A percentile compares a stretch with the other conserved stretches of the same genome.
Evolutionary conservation across 495 filamentous ascomycete genomes (phyloP).

Genomic region (Monascus purpureus): DNA sequence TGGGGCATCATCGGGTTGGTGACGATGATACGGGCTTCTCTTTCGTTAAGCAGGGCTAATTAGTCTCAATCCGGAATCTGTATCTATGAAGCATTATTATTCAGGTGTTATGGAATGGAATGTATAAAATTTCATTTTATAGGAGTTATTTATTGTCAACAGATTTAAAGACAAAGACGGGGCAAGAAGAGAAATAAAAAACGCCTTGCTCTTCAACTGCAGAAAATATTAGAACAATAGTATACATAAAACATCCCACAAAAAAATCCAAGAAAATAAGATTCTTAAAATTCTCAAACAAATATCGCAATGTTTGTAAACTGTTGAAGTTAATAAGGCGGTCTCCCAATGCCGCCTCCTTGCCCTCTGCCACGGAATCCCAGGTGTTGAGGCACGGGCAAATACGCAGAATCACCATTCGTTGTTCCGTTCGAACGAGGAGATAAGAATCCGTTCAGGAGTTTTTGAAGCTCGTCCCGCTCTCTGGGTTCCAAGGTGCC

Average conservation of each 20-base stretch:
- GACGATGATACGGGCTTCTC: no score
- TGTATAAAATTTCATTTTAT: no score
- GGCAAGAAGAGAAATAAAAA: background rate
- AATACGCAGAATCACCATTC: background rate
- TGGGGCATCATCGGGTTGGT: background rate
- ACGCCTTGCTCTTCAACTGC: no score
- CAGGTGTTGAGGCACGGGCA: slow-evolving; percentile 6
- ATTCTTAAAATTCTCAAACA: no score
- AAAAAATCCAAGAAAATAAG: slow-evolving; percentile 1
- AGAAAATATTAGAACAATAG: no score
- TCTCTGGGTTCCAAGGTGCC: slow-evolving; percentile 6
- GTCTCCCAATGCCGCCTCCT: slow-evolving; percentile 26
- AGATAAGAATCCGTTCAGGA: slow-evolving; percentile 26
- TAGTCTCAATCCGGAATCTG: no score
- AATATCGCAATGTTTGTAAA: no score
- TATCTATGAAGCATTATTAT: no score
- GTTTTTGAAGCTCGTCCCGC: slow-evolving; percentile 21
- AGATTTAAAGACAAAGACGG: no score
- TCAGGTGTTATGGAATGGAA: no score
- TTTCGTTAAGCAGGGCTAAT: slow-evolving; percentile 12
- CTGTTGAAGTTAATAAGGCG: slow-evolving; percentile 30
- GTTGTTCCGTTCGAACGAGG: slow-evolving; percentile 2
- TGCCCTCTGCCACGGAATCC: slow-evolving; percentile 11
- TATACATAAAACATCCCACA: slow-evolving; percentile 1
- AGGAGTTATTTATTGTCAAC: no score